phyloP scores from a whole-genome alignment of 2,329 filamentous ascomycete species.

The Cladosporium colombiae region DNA sequence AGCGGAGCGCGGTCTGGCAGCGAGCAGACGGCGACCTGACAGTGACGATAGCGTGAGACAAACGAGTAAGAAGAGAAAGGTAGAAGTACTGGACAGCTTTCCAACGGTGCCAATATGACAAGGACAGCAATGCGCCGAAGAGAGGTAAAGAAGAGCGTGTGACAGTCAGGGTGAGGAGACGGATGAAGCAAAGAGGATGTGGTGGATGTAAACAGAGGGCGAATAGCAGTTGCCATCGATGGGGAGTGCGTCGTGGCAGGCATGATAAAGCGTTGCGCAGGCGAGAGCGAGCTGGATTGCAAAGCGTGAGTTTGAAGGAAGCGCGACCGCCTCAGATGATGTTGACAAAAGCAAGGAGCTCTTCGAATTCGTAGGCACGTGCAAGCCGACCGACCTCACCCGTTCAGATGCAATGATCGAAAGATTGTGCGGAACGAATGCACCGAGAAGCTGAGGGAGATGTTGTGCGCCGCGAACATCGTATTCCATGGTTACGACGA shows the following conservation, averaged over 20 bases:
- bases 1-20: background rate
- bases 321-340: background rate
- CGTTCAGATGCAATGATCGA: background rate
- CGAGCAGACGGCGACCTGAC: constrained; percentile 27
- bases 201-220: constrained; percentile 3
- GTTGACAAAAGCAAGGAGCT: background rate
- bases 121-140: constrained; percentile 27
- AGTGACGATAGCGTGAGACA: constrained; percentile 10
- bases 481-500: background rate
- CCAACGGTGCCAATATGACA: constrained; percentile 32
- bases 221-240: background rate
- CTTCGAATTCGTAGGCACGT: background rate
- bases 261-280: background rate
- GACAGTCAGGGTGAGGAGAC: constrained; percentile 16
- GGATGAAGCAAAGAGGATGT: constrained; percentile 16
- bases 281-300: background rate
- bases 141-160: constrained; percentile 17
- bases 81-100: constrained; percentile 27
- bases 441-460: background rate
- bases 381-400: background rate
- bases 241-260: background rate
- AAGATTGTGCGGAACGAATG: background rate
- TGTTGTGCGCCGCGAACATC: background rate
- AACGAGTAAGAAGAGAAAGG: constrained; percentile 17
- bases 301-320: background rate